These are phyloP conservation scores for Erysimum cheiranthoides DNA, from an alignment of 345 rosid genomes.

Conservation along the genomic window DNA sequence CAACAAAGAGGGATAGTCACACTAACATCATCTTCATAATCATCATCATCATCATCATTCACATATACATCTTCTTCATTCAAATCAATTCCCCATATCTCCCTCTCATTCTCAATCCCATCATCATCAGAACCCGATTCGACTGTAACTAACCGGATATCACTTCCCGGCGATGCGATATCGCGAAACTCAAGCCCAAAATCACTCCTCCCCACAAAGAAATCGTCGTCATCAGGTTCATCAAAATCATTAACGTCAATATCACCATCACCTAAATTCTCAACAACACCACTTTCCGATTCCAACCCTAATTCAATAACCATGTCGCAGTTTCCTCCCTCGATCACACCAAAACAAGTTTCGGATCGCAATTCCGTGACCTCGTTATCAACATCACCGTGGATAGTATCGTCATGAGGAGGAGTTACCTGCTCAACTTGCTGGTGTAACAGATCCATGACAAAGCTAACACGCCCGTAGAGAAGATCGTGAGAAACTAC, in stretches of 20 bases:
- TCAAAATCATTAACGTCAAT: slow-evolving; percentile 40
- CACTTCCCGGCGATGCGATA: slow-evolving; percentile 36
- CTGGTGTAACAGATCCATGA: slow-evolving; percentile 82
- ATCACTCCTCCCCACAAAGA: slow-evolving; percentile 60
- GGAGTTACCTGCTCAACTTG: slow-evolving; percentile 71
- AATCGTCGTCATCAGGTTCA: slow-evolving; percentile 54
- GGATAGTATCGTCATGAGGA: slow-evolving; percentile 3
- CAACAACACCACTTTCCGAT: slow-evolving; percentile 49
- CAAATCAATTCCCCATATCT: slow-evolving; percentile 48
- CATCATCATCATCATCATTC: slow-evolving; percentile 35
- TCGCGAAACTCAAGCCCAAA: slow-evolving; percentile 49
- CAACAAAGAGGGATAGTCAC: slow-evolving; percentile 63
- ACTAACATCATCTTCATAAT: slow-evolving; percentile 54
- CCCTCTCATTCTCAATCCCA: slow-evolving; percentile 33
- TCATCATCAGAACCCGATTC: slow-evolving; percentile 60
- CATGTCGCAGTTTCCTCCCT: slow-evolving; percentile 47
- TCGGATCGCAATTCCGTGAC: slow-evolving; percentile 37
- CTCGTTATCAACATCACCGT: slow-evolving; percentile 32
- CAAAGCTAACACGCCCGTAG: slow-evolving; percentile 52
- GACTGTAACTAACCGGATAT: slow-evolving; percentile 49
- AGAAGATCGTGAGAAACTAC: slow-evolving; percentile 44
- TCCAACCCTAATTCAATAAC: slow-evolving; percentile 54
- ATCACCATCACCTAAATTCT: slow-evolving; percentile 40
- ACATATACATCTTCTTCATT: slow-evolving; percentile 63
- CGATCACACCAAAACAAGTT: slow-evolving; percentile 54